Conservation (phyloP, 805 yeast species). For the Zygotorulaspora sp. region DNA sequence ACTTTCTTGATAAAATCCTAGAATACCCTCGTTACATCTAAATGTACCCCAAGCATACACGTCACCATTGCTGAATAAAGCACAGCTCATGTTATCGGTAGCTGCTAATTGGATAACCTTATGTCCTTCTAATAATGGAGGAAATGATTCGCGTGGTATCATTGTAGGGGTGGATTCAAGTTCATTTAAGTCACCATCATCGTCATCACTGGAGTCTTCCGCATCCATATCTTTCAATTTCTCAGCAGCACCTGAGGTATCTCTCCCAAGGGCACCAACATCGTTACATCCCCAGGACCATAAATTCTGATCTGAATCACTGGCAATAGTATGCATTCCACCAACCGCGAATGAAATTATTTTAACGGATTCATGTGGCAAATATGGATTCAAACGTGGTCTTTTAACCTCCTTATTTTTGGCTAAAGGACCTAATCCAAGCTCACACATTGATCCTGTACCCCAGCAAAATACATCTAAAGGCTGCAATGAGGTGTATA, state of each 20-base stretch:
- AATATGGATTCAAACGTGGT: constrained; percentile 82
- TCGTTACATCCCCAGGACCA: constrained; percentile 99
- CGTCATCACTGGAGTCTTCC: constrained; percentile 53
- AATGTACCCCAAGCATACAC: constrained; percentile 98
- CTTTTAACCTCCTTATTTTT: constrained; percentile 90
- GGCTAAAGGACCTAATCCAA: constrained; percentile 95
- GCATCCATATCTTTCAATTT: constrained; percentile 63
- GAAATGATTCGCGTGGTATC: constrained; percentile 55
- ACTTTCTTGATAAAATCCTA: constrained; percentile 68
- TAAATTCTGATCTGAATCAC: constrained; percentile 68
- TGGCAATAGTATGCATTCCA: constrained; percentile 88
- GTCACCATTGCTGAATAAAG: constrained; percentile 72
- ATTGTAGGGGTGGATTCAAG: constrained; percentile 82
- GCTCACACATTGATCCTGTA: constrained; percentile 93
- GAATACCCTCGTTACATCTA: constrained; percentile 84
- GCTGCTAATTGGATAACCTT: constrained; percentile 81
- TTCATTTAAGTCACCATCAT: constrained; percentile 83
- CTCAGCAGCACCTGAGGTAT: constrained; percentile 62
- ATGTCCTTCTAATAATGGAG: constrained; percentile 47
- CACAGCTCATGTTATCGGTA: constrained; percentile 86
- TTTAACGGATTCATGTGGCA: constrained; percentile 57
- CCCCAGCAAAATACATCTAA: constrained; percentile 92
- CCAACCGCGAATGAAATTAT: constrained; percentile 90
- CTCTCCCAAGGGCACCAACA: constrained; percentile 85
- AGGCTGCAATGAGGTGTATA: constrained; percentile 36